Conservation (phyloP, 2,329 filamentous ascomycete genomes). For the Rhinocladiella mackenziei region DNA sequence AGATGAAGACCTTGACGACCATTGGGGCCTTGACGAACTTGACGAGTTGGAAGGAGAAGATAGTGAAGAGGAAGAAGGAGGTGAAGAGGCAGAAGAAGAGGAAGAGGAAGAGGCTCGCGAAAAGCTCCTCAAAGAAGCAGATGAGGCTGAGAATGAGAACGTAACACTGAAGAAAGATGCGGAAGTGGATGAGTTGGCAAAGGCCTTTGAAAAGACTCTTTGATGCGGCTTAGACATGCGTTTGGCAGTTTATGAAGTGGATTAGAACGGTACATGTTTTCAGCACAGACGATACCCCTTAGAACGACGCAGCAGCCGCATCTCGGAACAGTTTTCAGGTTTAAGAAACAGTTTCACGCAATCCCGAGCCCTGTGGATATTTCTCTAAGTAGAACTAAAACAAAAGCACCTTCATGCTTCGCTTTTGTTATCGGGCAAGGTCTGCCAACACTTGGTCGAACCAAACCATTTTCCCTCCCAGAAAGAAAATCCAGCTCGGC, state of each 20-base stretch:
- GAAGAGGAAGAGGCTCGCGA: constrained; percentile 63
- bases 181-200: constrained; percentile 75
- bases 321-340: too few relatives aligned
- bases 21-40: constrained; percentile 80
- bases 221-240: too few relatives aligned
- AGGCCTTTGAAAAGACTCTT: constrained; percentile 67
- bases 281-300: constrained; percentile 1
- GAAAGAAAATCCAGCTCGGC: too few relatives aligned
- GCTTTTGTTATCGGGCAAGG: too few relatives aligned
- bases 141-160: constrained; percentile 59
- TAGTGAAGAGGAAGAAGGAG: constrained; percentile 65
- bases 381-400: too few relatives aligned
- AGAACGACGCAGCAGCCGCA: neutral
- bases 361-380: too few relatives aligned
- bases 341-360: too few relatives aligned
- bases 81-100: constrained; percentile 64
- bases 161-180: constrained; percentile 70
- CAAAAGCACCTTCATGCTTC: too few relatives aligned
- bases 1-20: constrained; percentile 66
- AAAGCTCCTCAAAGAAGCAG: constrained; percentile 69
- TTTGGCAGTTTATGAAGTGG: neutral
- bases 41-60: constrained; percentile 77
- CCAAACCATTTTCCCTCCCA: too few relatives aligned
- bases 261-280: constrained; percentile 1
- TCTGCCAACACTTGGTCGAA: too few relatives aligned